Evolutionary conservation across 306 rosid genomes (phyloP).

Genomic region (Vicia faba): DNA sequence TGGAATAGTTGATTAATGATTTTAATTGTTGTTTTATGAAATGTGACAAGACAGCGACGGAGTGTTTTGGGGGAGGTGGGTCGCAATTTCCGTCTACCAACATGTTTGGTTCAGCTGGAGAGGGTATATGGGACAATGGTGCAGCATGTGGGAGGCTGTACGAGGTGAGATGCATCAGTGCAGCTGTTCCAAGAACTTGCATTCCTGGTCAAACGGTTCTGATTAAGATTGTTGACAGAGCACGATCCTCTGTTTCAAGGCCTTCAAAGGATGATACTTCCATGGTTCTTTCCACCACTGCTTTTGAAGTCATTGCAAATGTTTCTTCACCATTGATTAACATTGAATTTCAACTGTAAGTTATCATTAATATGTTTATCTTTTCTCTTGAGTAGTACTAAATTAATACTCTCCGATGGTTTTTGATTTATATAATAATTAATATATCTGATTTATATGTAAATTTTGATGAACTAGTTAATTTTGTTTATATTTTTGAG

Average conservation of each 20-base stretch:
- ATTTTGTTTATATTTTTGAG: background rate
- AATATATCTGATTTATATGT: too few relatives aligned
- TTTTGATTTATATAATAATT: too few relatives aligned
- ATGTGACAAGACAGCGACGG: conserved; percentile 49
- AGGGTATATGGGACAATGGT: conserved; percentile 89
- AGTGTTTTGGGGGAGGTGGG: conserved; percentile 51
- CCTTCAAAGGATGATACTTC: conserved; percentile 47
- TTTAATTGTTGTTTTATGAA: background rate
- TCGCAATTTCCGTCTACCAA: conserved; percentile 57
- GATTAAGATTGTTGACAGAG: conserved; percentile 74
- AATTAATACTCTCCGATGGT: too few relatives aligned
- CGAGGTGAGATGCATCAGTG: conserved; percentile 71
- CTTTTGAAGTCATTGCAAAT: conserved; percentile 61
- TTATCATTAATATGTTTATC: background rate
- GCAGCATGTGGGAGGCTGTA: conserved; percentile 83
- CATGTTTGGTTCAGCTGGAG: conserved; percentile 77
- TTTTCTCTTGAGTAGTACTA: background rate
- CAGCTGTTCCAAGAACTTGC: conserved; percentile 49
- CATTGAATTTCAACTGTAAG: conserved; percentile 72
- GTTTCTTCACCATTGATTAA: conserved; percentile 47
- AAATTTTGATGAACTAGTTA: background rate
- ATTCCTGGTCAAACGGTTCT: conserved; percentile 52
- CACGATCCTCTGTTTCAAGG: conserved; percentile 44
- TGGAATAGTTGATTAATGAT: background rate
- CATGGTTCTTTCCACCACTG: conserved; percentile 61